Evolutionary conservation across 2,329 filamentous ascomycete genomes (phyloP), one percentile per base, ranked within the genome.

Genomic region (Phyllosticta capitalensis): DNA sequence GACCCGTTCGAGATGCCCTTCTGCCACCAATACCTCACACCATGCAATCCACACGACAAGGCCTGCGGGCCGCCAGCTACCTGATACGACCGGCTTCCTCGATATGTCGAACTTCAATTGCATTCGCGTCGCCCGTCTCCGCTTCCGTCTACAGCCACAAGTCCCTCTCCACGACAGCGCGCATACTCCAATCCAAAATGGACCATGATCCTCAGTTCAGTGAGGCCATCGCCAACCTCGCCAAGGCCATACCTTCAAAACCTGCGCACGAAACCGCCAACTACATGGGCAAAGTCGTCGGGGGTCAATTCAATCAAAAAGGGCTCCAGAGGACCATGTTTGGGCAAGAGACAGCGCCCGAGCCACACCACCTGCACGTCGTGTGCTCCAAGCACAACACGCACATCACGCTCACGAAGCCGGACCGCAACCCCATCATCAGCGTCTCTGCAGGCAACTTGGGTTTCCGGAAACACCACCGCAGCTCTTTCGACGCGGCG

Each of bases 331-430:
- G 14, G 14, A 5, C 38, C 14, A 4, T n/a, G 14, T 45, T n/a
- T 1, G 38, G 38, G n/a, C 3, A n/a, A n/a, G 38, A 45, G n/a
- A 45, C 17, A 45, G 12, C 38, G 7, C 58, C 58, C 60, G 82
- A 88, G 69, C 87, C 89, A 2, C 90, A 90, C 77, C 90, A 95
- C 72, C 81, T 99, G 64, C 90, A 96, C 77, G 80, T 99, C 72
- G 92, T 85, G 75, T 78, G 88, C 26, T 87, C 89, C 72, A 95
- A 90, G 77, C 94, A 96, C 82, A 99, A 99, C 78, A 94, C 90
- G 20, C 90, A 97, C 75, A 83, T 99, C 68, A 96, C 92, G 1
- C 83, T 96, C 65, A 90, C 91, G 21, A 86, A 87, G 68, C 92
- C 94, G 26, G 86, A 90, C 71, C 82, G 87, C 54, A 83, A 90